Percentiles rank a stretch among this genome's conserved stretches.
phyloP scores from a whole-genome alignment of 306 rosid species.

The Quillaja saponaria region DNA sequence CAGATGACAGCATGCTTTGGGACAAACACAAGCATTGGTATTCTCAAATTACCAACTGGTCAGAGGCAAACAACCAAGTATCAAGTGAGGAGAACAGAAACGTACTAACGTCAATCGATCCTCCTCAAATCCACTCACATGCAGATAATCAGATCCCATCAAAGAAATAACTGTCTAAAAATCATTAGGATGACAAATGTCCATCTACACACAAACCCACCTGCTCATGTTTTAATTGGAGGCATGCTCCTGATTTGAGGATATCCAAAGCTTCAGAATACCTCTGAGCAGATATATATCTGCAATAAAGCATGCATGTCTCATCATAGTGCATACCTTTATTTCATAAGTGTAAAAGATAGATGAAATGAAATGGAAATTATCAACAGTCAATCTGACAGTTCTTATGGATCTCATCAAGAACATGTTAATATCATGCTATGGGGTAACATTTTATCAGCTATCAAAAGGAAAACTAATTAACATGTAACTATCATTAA shows the following conservation, averaged over 20 bases:
- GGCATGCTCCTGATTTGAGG: conserved; percentile 84
- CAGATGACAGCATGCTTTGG: background rate
- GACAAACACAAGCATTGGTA: background rate
- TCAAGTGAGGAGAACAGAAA: background rate
- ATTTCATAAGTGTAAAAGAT: conserved; percentile 1
- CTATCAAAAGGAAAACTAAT: no score
- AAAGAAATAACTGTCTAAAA: background rate
- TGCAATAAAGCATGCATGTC: conserved; percentile 42
- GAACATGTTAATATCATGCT: background rate
- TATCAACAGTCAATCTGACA: background rate
- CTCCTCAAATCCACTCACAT: background rate
- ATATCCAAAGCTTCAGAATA: conserved; percentile 80
- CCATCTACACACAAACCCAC: conserved; percentile 42
- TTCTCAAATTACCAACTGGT: conserved; percentile 4
- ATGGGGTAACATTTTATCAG: no score
- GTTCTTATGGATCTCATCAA: conserved; percentile 18
- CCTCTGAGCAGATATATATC: conserved; percentile 77
- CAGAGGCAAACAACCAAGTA: background rate
- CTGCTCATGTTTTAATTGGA: conserved; percentile 76
- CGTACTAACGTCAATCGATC: background rate
- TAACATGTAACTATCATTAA: no score
- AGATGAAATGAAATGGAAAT: background rate
- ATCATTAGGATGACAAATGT: conserved; percentile 17
- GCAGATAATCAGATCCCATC: conserved; percentile 13
- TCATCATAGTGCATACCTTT: conserved; percentile 29